phyloP scores from a whole-genome alignment of 2,329 filamentous ascomycete genomes.

The Sporothrix humicola region DNA sequence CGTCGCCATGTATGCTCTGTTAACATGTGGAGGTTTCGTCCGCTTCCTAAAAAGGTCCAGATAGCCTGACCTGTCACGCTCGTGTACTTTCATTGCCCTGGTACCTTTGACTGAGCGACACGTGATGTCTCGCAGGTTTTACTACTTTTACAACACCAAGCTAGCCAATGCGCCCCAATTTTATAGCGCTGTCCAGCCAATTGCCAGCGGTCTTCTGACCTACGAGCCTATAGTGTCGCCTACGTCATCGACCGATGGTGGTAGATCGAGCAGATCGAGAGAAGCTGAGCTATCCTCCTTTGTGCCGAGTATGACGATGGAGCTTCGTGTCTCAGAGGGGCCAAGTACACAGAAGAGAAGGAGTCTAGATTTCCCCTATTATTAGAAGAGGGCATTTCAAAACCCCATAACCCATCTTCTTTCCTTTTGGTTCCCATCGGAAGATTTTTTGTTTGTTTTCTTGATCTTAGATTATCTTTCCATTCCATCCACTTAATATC shows the following conservation, averaged over 20 bases:
- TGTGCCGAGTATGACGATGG: conserved; percentile 12
- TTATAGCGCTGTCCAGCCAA: neutral
- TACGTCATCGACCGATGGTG: conserved; percentile 27
- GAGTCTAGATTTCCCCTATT: neutral
- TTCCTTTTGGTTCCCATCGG: neutral
- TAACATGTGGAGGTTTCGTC: too few species aligned
- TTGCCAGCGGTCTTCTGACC: neutral
- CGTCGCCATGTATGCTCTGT: too few species aligned
- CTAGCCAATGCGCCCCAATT: conserved; percentile 14
- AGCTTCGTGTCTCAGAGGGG: neutral
- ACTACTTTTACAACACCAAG: neutral
- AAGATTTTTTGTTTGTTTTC: neutral
- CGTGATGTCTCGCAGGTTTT: neutral
- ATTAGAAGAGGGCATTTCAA: neutral
- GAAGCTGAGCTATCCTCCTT: neutral
- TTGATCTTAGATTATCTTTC: neutral
- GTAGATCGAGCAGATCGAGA: conserved; percentile 3
- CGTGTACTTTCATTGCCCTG: neutral
- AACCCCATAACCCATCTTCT: neutral
- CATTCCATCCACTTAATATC: neutral
- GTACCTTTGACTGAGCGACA: neutral
- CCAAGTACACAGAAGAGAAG: neutral
- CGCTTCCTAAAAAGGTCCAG: too few species aligned
- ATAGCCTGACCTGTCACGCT: too few species aligned
- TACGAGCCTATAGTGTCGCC: neutral